Evolutionary conservation across 192 early-diverging fungal species (phyloP).

Genomic region (Haplosporangium gracile): DNA sequence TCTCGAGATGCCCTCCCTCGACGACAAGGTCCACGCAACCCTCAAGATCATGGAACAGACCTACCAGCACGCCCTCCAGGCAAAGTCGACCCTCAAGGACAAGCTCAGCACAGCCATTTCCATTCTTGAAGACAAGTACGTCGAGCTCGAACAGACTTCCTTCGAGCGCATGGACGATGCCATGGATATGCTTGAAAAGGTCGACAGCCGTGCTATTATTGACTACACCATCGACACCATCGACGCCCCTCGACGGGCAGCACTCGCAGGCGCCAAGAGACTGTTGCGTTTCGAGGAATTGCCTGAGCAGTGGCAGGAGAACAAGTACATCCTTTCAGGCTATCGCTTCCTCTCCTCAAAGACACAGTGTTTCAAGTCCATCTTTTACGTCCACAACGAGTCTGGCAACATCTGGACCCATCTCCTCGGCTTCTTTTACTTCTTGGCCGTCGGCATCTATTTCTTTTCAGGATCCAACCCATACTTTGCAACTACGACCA

Average conservation of each 20-base stretch:
- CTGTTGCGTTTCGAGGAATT: slow-evolving; percentile 70
- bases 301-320: slow-evolving; percentile 74
- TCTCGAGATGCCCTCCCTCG: slow-evolving; percentile 50
- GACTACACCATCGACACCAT: slow-evolving; percentile 66
- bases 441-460: slow-evolving; percentile 68
- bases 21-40: slow-evolving; percentile 42
- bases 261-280: slow-evolving; percentile 66
- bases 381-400: slow-evolving; percentile 78
- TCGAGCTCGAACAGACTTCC: slow-evolving; percentile 55
- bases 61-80: slow-evolving; percentile 49
- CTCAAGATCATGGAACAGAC: slow-evolving; percentile 44
- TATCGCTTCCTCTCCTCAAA: slow-evolving; percentile 69
- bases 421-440: slow-evolving; percentile 70
- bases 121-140: slow-evolving; percentile 55
- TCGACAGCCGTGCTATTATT: slow-evolving; percentile 57
- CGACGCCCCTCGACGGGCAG: slow-evolving; percentile 62
- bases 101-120: slow-evolving; percentile 42
- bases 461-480: slow-evolving; percentile 58
- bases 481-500: slow-evolving; percentile 39
- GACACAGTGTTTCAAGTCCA: slow-evolving; percentile 66
- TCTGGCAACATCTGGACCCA: slow-evolving; percentile 80
- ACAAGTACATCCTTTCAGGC: slow-evolving; percentile 64
- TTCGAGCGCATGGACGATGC: slow-evolving; percentile 66
- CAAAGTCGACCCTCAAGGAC: slow-evolving; percentile 37
- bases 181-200: slow-evolving; percentile 65